Conservation (phyloP, 108 stramenopile species). For the Aurantiochytrium sp. region DNA sequence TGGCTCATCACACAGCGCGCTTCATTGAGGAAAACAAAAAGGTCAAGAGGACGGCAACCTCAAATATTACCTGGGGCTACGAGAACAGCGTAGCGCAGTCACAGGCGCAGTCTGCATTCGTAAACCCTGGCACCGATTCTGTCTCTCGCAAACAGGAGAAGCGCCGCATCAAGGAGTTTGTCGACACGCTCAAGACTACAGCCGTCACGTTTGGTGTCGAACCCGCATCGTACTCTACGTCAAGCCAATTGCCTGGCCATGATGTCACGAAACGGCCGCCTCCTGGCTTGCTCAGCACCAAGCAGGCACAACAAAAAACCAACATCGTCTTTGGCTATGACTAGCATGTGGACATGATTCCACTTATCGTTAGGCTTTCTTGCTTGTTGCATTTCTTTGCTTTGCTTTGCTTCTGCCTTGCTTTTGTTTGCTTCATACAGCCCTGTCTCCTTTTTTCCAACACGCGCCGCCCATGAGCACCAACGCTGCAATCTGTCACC, state of each 20-base stretch:
- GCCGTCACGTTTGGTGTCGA: not conserved
- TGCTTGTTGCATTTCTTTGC: too few species aligned
- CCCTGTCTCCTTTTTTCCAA: too few species aligned
- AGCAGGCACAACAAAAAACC: not conserved
- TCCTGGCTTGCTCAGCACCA: not conserved
- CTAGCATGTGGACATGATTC: not conserved
- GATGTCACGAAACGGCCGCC: not conserved
- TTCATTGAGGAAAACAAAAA: not conserved
- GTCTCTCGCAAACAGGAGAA: not conserved
- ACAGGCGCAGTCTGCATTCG: not conserved
- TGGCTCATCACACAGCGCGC: not conserved
- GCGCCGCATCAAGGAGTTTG: not conserved
- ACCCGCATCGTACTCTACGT: not conserved
- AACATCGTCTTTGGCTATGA: not conserved
- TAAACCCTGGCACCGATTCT: not conserved
- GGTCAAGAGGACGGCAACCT: not conserved
- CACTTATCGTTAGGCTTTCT: too few species aligned
- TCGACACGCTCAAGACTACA: not conserved
- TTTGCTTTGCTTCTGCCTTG: too few species aligned
- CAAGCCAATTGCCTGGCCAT: not conserved
- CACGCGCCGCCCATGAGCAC: too few species aligned
- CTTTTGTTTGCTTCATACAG: too few species aligned
- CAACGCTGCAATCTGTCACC: too few species aligned
- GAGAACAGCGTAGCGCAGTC: not conserved
- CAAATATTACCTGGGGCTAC: slow-evolving; percentile 2